Evolutionary conservation across 129 eudicot genomes (phyloP).

Genomic region (Rutidosis leptorrhynchoides): DNA sequence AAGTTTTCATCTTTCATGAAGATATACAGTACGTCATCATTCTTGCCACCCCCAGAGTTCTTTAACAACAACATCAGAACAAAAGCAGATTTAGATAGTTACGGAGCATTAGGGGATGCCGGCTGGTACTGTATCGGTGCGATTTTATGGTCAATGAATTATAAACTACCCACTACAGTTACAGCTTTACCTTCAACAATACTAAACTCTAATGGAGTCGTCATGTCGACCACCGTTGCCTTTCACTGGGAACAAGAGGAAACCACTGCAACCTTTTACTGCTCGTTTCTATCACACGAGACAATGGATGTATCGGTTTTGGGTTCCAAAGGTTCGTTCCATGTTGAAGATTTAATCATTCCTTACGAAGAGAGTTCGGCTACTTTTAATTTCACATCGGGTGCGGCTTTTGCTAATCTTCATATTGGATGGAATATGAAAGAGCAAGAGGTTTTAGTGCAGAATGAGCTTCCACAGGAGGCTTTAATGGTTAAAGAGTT

Average conservation of each 20-base stretch:
- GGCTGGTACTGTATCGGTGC: conserved; percentile 95
- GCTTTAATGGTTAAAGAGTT: conserved; percentile 69
- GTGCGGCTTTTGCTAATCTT: conserved; percentile 55
- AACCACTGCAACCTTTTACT: conserved; percentile 55
- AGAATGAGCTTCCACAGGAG: conserved; percentile 66
- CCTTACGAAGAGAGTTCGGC: conserved; percentile 74
- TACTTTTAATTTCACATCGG: conserved; percentile 43
- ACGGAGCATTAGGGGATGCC: conserved; percentile 84
- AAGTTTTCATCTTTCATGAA: conserved; percentile 22
- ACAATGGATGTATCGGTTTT: conserved; percentile 54
- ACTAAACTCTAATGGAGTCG: conserved; percentile 57
- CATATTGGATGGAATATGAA: conserved; percentile 61
- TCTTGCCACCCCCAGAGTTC: conserved; percentile 30
- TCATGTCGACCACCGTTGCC: conserved; percentile 58
- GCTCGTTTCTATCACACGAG: conserved; percentile 68
- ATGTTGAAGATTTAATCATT: conserved; percentile 58
- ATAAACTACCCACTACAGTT: conserved; percentile 51
- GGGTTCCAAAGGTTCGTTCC: conserved; percentile 68
- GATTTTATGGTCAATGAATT: conserved; percentile 72
- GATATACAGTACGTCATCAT: conserved; percentile 73
- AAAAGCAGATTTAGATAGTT: conserved; percentile 65
- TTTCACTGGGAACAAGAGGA: conserved; percentile 61
- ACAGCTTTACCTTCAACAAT: conserved; percentile 50
- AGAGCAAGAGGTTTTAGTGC: conserved; percentile 48
- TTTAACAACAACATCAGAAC: conserved; percentile 60